Conservation (phyloP, 2,329 filamentous ascomycete species). For the Xylogone sp. region DNA sequence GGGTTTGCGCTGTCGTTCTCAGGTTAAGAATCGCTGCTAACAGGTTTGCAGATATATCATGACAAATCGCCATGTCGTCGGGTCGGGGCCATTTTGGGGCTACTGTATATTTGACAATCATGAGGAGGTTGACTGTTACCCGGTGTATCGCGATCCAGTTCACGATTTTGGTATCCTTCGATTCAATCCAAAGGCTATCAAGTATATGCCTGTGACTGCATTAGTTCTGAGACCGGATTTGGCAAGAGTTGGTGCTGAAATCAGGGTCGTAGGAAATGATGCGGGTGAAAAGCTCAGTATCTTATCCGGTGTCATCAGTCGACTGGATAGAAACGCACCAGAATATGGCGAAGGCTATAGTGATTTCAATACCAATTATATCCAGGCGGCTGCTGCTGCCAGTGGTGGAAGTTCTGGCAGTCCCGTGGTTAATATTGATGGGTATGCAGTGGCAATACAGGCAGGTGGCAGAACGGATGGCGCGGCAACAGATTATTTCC, state of each 20-base stretch:
- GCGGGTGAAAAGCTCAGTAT: conserved; percentile 98
- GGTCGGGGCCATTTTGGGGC: conserved; percentile 94
- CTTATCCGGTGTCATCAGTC: conserved; percentile 92
- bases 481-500: conserved; percentile 95
- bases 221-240: conserved; percentile 80
- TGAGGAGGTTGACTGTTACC: conserved; percentile 91
- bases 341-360: conserved; percentile 98
- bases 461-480: conserved; percentile 92
- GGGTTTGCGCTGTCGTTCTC: conserved; percentile 45
- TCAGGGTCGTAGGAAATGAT: conserved; percentile 96
- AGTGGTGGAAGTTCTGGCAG: conserved; percentile 97
- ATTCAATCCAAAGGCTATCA: conserved; percentile 93
- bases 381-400: conserved; percentile 93
- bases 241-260: conserved; percentile 87
- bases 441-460: conserved; percentile 86
- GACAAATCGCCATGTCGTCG: conserved; percentile 90
- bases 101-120: conserved; percentile 99
- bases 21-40: conserved; percentile 15
- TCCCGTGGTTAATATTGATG: conserved; percentile 94
- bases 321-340: conserved; percentile 91
- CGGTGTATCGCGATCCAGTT: conserved; percentile 95
- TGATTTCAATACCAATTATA: conserved; percentile 95
- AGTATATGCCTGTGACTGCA: conserved; percentile 89
- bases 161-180: conserved; percentile 97
- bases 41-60: conserved; percentile 60